A percentile compares a stretch with the other conserved stretches of the same genome.
These are phyloP conservation scores for Lactifluus subvellereus DNA, from an alignment of 768 basidiomycete genomes.

Conservation along the genomic window DNA sequence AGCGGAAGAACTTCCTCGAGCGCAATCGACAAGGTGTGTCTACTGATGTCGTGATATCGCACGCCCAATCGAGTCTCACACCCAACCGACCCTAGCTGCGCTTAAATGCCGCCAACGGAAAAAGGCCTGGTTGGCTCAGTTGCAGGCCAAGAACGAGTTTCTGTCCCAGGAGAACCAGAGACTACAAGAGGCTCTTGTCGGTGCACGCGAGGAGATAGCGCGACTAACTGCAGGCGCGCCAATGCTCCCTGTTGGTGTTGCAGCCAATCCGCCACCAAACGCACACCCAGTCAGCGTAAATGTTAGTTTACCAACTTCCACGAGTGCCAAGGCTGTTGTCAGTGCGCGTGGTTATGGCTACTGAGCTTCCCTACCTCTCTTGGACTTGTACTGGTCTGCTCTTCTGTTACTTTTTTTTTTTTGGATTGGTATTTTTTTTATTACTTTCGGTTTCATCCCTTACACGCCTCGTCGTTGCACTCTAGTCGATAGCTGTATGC, in stretches of 20 bases:
- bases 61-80: slow-evolving; percentile 13
- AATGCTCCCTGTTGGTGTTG: slow-evolving; percentile 8
- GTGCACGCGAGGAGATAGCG: slow-evolving; percentile 87
- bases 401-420: not conserved
- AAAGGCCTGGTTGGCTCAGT: slow-evolving; percentile 91
- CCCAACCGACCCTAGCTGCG: slow-evolving; percentile 55
- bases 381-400: not conserved
- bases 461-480: slow-evolving; percentile 17
- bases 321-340: slow-evolving; percentile 6
- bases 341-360: slow-evolving; percentile 23
- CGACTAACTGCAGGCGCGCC: slow-evolving; percentile 51
- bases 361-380: not conserved
- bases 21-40: slow-evolving; percentile 89
- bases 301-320: slow-evolving; percentile 18
- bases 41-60: slow-evolving; percentile 5
- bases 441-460: slow-evolving; percentile 13
- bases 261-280: slow-evolving; percentile 7
- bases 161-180: slow-evolving; percentile 94
- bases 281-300: slow-evolving; percentile 23
- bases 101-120: slow-evolving; percentile 99
- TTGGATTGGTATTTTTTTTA: slow-evolving; percentile 18
- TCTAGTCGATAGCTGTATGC: slow-evolving; percentile 19
- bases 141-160: slow-evolving; percentile 92
- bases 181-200: slow-evolving; percentile 77
- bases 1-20: slow-evolving; percentile 93